Percentiles rank a stretch among this genome's conserved stretches.
These are phyloP conservation scores for Dactylella cylindrospora DNA, from an alignment of 2,329 filamentous ascomycete species.

Conservation along the genomic window DNA sequence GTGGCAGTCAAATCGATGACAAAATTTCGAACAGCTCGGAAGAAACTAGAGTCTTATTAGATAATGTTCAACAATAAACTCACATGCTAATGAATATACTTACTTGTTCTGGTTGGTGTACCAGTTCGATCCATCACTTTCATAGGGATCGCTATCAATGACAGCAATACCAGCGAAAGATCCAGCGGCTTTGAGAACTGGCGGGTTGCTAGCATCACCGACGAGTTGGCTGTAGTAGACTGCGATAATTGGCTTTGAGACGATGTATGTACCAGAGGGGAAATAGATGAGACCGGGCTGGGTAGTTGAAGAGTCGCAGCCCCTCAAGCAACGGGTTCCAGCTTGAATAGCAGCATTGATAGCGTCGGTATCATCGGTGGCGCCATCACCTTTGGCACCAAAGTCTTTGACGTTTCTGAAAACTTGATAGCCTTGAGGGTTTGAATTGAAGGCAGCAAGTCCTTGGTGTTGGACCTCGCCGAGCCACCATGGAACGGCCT, in stretches of 20 bases:
- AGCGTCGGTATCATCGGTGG: conserved; percentile 56
- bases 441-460: conserved; percentile 54
- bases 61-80: neutral
- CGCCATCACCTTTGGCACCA: conserved; percentile 56
- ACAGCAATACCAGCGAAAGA: conserved; percentile 81
- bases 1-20: conserved; percentile 70
- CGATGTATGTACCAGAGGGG: conserved; percentile 79
- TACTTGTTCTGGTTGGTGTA: conserved; percentile 68
- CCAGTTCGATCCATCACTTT: conserved; percentile 67
- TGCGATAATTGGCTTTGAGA: conserved; percentile 76
- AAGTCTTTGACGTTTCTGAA: conserved; percentile 58
- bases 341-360: conserved; percentile 56
- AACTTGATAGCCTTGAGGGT: conserved; percentile 53
- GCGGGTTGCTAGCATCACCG: conserved; percentile 72
- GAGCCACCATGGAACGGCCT: conserved; percentile 48
- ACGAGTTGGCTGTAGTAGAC: conserved; percentile 93
- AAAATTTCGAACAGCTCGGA: conserved; percentile 78
- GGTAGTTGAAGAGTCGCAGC: conserved; percentile 72
- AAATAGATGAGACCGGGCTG: conserved; percentile 88
- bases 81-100: conserved; percentile 17
- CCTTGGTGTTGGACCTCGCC: conserved; percentile 54
- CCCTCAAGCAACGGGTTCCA: conserved; percentile 54
- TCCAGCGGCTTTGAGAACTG: conserved; percentile 71
- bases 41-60: conserved; percentile 63
- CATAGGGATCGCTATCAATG: conserved; percentile 81